Evolutionary conservation across 306 rosid genomes (phyloP).

Genomic region (Cyclanthera cordifolia): DNA sequence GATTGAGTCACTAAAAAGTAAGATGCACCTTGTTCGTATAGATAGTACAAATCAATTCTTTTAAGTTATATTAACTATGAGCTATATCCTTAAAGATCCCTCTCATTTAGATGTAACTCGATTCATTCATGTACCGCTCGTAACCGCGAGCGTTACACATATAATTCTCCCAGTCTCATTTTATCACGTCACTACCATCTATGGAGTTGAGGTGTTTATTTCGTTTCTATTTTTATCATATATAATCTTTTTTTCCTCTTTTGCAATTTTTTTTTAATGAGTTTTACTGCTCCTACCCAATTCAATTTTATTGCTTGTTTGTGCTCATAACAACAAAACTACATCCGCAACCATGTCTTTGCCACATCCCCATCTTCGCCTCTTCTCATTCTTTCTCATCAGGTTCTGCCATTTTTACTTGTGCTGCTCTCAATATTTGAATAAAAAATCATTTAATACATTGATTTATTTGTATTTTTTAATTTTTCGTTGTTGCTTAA

Average conservation of each 20-base stretch:
- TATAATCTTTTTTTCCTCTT: not conserved
- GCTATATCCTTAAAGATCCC: no score
- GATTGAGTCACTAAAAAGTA: no score
- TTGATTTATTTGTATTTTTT: no score
- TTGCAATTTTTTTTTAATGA: not conserved
- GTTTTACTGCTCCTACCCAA: not conserved
- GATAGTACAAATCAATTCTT: no score
- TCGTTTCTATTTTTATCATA: not conserved
- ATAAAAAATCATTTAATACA: no score
- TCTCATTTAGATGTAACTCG: no score
- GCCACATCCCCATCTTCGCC: not conserved
- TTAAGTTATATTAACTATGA: no score
- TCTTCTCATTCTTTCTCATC: not conserved
- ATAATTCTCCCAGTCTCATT: no score
- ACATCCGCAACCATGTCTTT: not conserved
- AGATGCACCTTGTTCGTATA: no score
- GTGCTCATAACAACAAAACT: not conserved
- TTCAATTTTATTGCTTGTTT: not conserved
- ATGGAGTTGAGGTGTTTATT: not conserved
- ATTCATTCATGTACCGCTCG: no score
- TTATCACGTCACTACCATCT: not conserved
- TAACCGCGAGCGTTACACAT: no score
- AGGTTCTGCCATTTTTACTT: not conserved
- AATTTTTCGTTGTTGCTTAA: no score
- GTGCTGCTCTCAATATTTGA: not conserved